phyloP scores from a whole-genome alignment of 805 yeast genomes.

The Lipomyces mesembrius region DNA sequence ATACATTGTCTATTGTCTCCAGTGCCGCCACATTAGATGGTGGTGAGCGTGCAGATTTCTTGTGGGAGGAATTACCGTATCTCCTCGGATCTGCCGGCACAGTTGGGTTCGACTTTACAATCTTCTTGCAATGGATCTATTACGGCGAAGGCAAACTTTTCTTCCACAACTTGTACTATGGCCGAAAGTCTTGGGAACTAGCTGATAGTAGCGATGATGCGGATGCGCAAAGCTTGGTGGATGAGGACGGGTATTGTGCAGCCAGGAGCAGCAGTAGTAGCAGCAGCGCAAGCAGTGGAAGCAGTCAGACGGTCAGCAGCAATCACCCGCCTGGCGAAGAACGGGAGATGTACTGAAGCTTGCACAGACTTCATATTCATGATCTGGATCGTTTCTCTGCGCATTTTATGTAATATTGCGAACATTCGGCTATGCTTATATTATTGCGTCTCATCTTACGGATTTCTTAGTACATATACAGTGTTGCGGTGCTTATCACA shows the following conservation, averaged over 20 bases:
- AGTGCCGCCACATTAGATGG: constrained; percentile 48
- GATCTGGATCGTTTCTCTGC: not conserved
- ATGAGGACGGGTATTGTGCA: constrained; percentile 1
- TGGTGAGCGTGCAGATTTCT: constrained; percentile 54
- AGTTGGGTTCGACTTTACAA: constrained; percentile 68
- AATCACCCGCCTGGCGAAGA: not conserved
- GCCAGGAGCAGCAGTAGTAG: constrained; percentile 18
- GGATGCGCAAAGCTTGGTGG: constrained; percentile 9
- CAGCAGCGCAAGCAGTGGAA: constrained; percentile 20
- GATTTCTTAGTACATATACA: not conserved
- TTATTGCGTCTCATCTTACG: not conserved
- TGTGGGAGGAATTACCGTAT: constrained; percentile 76
- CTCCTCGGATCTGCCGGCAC: constrained; percentile 88
- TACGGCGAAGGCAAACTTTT: constrained; percentile 36
- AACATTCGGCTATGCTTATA: not conserved
- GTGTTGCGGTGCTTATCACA: not conserved
- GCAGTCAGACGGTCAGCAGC: constrained; percentile 3
- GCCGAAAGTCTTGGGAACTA: constrained; percentile 27
- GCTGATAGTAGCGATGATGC: constrained; percentile 3
- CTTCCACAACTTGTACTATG: constrained; percentile 30
- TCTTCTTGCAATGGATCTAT: constrained; percentile 45
- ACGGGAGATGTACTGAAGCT: not conserved
- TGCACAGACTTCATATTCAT: not conserved
- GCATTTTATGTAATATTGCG: not conserved
- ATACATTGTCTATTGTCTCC: constrained; percentile 72